phyloP scores from a whole-genome alignment of 73 alveolate species.

The Paramecium bursaria region DNA sequence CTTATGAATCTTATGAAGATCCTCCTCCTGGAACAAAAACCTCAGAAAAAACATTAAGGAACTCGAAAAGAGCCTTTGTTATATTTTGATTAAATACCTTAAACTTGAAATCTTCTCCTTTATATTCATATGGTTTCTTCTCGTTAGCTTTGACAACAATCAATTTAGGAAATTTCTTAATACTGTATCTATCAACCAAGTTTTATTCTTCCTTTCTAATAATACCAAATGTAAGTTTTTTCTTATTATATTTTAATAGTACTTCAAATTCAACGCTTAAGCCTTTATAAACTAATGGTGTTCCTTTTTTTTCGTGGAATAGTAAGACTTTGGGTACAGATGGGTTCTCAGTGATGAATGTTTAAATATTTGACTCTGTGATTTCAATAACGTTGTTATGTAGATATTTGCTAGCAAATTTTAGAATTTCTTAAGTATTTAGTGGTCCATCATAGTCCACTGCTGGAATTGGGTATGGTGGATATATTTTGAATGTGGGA shows the following conservation, averaged over 20 bases:
- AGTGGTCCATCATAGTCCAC: constrained; percentile 85
- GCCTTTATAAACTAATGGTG: constrained; percentile 93
- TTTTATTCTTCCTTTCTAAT: constrained; percentile 85
- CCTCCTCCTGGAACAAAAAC: constrained; percentile 95
- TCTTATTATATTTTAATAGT: not conserved
- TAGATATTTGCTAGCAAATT: constrained; percentile 81
- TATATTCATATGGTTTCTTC: constrained; percentile 84
- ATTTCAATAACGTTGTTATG: constrained; percentile 88
- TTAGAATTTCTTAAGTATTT: constrained; percentile 73
- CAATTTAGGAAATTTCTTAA: constrained; percentile 89
- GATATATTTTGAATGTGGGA: constrained; percentile 93
- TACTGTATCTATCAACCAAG: constrained; percentile 87
- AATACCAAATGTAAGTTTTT: constrained; percentile 93
- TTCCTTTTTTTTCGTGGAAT: constrained; percentile 93
- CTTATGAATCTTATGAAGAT: constrained; percentile 81
- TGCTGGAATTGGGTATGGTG: constrained; percentile 97
- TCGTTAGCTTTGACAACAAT: constrained; percentile 83
- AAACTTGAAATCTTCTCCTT: constrained; percentile 93
- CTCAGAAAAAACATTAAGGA: constrained; percentile 93
- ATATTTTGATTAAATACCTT: constrained; percentile 32
- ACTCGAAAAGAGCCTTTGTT: constrained; percentile 79
- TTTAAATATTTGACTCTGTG: constrained; percentile 86
- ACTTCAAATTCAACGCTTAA: constrained; percentile 87
- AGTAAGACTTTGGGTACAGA: constrained; percentile 94
- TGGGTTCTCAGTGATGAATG: constrained; percentile 88